Evolutionary conservation across 2,329 filamentous ascomycete species (phyloP).

Genomic region (Boeremia lycopersici): DNA sequence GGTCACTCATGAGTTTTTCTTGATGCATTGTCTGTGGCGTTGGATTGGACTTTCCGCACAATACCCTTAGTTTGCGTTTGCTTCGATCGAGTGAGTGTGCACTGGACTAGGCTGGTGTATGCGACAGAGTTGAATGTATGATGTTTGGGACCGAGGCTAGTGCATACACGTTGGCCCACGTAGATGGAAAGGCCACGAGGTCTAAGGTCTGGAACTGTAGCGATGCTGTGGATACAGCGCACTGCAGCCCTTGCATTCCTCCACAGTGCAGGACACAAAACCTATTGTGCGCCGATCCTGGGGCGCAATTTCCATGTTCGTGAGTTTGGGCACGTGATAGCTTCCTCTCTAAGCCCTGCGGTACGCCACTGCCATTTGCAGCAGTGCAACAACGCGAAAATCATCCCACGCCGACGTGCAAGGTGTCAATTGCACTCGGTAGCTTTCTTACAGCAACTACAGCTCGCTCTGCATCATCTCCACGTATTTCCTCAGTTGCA

Average conservation of each 20-base stretch:
- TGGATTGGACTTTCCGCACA: constrained; percentile 33
- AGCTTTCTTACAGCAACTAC: constrained; percentile 2
- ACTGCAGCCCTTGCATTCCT: neutral
- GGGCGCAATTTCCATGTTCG: constrained; percentile 14
- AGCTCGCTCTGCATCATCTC: constrained; percentile 8
- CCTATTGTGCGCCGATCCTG: constrained; percentile 10
- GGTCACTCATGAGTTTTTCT: constrained; percentile 58
- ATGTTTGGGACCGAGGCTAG: constrained; percentile 1
- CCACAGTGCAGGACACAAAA: neutral
- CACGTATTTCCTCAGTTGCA: constrained; percentile 11
- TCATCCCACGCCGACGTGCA: constrained; percentile 15
- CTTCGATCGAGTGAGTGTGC: neutral
- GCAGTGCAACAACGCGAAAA: constrained; percentile 23
- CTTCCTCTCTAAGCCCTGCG: constrained; percentile 20
- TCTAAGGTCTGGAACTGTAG: neutral
- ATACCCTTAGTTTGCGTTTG: constrained; percentile 41
- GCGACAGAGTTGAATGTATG: constrained; percentile 1
- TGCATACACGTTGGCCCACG: neutral
- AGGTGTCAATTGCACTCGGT: constrained; percentile 34
- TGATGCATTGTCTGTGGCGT: constrained; percentile 32
- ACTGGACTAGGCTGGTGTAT: neutral
- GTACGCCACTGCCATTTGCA: constrained; percentile 32
- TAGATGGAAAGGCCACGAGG: neutral
- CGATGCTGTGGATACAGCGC: neutral
- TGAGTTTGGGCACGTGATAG: constrained; percentile 36